Conservation (phyloP, 768 basidiomycete species). For the Multifurca ochricompacta region DNA sequence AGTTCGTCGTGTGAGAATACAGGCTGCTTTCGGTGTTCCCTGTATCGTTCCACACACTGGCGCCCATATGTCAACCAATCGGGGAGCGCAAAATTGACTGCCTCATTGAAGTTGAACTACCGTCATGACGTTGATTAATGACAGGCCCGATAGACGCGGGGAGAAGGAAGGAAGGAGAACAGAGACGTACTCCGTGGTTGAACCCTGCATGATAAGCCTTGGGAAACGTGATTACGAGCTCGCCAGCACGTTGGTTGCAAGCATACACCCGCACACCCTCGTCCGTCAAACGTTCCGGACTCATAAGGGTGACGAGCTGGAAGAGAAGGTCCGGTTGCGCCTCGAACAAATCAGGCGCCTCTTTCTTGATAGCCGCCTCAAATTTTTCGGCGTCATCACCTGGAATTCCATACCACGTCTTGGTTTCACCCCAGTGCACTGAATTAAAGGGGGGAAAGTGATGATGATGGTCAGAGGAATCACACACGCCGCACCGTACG, state of each 20-base stretch:
- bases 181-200: constrained; percentile 83
- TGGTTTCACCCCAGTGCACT: constrained; percentile 99
- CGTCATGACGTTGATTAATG: constrained; percentile 6
- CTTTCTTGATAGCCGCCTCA: constrained; percentile 88
- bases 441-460: background rate
- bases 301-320: constrained; percentile 97
- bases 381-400: constrained; percentile 94
- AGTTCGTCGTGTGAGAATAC: constrained; percentile 99
- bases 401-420: constrained; percentile 99
- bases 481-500: background rate
- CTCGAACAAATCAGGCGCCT: constrained; percentile 97
- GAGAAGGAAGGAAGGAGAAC: background rate
- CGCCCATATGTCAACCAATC: constrained; percentile 89
- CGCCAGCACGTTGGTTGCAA: constrained; percentile 94
- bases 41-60: constrained; percentile 84
- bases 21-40: constrained; percentile 84
- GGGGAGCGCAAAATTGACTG: constrained; percentile 95
- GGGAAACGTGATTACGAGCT: constrained; percentile 96
- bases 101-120: constrained; percentile 97
- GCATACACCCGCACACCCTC: constrained; percentile 89
- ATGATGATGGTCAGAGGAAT: constrained; percentile 3
- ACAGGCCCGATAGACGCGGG: constrained; percentile 8
- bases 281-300: constrained; percentile 75
- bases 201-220: constrained; percentile 98
- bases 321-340: constrained; percentile 95